A percentile compares a stretch with the other conserved stretches of the same genome.
Conservation (phyloP, 345 rosid species). For the Sapria himalayana region DNA sequence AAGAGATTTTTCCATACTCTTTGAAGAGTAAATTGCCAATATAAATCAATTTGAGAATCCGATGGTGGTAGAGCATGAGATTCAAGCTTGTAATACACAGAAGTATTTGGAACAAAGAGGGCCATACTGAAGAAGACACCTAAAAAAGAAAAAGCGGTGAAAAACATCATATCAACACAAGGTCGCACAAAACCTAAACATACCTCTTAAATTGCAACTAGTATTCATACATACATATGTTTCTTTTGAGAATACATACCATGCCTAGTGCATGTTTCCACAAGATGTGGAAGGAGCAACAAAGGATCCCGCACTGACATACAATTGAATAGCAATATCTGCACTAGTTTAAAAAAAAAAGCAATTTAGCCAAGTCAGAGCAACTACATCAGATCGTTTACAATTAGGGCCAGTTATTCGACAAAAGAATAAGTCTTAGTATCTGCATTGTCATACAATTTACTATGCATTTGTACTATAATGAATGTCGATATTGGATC, state of each 20-base stretch:
- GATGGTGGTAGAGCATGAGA: conserved; percentile 24
- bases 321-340: conserved; percentile 89
- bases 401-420: too few species aligned
- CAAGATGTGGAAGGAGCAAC: conserved; percentile 41
- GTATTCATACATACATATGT: not conserved
- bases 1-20: conserved; percentile 60
- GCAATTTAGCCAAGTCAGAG: too few species aligned
- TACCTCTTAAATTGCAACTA: too few species aligned
- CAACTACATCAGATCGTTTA: too few species aligned
- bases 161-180: not conserved
- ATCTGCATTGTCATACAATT: too few species aligned
- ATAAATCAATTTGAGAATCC: conserved; percentile 33
- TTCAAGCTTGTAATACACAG: conserved; percentile 72
- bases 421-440: too few species aligned
- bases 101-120: conserved; percentile 65
- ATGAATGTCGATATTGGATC: too few species aligned
- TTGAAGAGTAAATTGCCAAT: conserved; percentile 69
- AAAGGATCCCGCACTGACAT: conserved; percentile 82
- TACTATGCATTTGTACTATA: too few species aligned
- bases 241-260: conserved; percentile 17
- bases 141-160: conserved; percentile 8
- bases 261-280: conserved; percentile 26
- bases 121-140: conserved; percentile 78
- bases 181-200: not conserved
- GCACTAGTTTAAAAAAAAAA: conserved; percentile 17